Percentiles rank a stretch among this genome's conserved stretches.
Evolutionary conservation across 257 asterid genomes (phyloP).

Genomic region (Hygrophila difformis): DNA sequence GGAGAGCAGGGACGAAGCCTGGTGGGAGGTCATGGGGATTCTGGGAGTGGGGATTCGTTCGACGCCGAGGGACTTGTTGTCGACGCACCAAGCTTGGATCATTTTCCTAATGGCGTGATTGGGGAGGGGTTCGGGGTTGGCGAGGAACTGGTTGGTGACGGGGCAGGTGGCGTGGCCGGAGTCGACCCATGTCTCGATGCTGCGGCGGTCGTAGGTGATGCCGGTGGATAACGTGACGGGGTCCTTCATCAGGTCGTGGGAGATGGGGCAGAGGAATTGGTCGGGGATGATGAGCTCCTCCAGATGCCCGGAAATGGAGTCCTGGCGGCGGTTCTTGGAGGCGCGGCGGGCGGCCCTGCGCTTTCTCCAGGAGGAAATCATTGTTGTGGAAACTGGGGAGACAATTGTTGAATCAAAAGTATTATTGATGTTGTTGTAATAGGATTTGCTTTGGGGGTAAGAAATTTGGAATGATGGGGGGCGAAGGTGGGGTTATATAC

Average conservation of each 20-base stretch:
- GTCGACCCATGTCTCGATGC: slow-evolving; percentile 61
- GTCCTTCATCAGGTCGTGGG: slow-evolving; percentile 61
- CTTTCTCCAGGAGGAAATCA: slow-evolving; percentile 41
- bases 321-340: slow-evolving; percentile 4
- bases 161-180: slow-evolving; percentile 41
- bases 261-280: slow-evolving; percentile 52
- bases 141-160: slow-evolving; percentile 43
- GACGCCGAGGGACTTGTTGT: slow-evolving; percentile 52
- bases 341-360: slow-evolving; percentile 18
- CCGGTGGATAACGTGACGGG: slow-evolving; percentile 61
- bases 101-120: slow-evolving; percentile 62
- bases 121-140: slow-evolving; percentile 42
- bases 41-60: slow-evolving; percentile 84
- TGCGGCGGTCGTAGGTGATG: slow-evolving; percentile 55
- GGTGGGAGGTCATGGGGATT: slow-evolving; percentile 39
- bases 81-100: slow-evolving; percentile 94
- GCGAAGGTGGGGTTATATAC: too few species aligned
- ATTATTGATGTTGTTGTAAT: not conserved
- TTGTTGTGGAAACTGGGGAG: too few species aligned
- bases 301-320: slow-evolving; percentile 9
- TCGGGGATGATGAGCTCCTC: slow-evolving; percentile 43
- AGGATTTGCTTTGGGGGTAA: too few species aligned
- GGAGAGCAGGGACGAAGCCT: slow-evolving; percentile 35
- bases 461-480: too few species aligned
- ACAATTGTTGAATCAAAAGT: too few species aligned